phyloP scores from a whole-genome alignment of 352 stramenopile species.

The Globisporangium cystogenes region DNA sequence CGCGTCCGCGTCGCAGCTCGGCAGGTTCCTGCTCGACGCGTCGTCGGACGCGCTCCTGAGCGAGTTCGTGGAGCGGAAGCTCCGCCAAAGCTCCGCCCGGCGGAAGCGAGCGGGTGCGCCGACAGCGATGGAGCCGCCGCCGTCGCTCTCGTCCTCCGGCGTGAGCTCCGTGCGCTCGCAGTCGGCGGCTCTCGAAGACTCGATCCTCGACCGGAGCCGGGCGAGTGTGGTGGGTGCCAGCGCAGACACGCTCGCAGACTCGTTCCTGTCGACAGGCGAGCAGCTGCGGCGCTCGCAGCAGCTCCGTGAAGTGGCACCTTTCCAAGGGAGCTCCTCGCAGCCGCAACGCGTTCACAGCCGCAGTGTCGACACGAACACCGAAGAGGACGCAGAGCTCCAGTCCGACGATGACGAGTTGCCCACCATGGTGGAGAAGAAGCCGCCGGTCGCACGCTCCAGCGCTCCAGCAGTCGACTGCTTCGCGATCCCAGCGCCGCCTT shows the following conservation, averaged over 20 bases:
- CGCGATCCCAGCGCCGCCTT: background rate
- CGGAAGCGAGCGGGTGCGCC: constrained; percentile 3
- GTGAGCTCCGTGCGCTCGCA: constrained; percentile 21
- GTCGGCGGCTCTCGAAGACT: constrained; percentile 20
- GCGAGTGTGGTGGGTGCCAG: background rate
- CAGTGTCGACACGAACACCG: background rate
- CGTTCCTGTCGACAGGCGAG: constrained; percentile 30
- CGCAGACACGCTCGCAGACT: background rate
- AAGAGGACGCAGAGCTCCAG: constrained; percentile 16
- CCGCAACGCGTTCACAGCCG: background rate
- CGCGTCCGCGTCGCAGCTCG: constrained; percentile 25
- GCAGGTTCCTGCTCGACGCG: constrained; percentile 39
- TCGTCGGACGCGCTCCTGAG: constrained; percentile 48
- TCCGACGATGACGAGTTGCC: constrained; percentile 35
- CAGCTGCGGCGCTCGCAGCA: constrained; percentile 50
- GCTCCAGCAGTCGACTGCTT: background rate
- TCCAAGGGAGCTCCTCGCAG: constrained; percentile 48
- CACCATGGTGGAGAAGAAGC: constrained; percentile 43
- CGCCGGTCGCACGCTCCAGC: background rate
- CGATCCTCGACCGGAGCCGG: constrained; percentile 18
- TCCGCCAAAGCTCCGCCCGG: constrained; percentile 25
- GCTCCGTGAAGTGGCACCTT: constrained; percentile 49
- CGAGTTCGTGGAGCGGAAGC: constrained; percentile 64
- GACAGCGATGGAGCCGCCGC: constrained; percentile 31
- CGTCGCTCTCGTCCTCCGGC: constrained; percentile 28